Percentiles rank a stretch among this genome's conserved stretches.
These are phyloP conservation scores for Oryza meridionalis DNA, from an alignment of 176 grass and related monocot genomes.

Conservation along the genomic window DNA sequence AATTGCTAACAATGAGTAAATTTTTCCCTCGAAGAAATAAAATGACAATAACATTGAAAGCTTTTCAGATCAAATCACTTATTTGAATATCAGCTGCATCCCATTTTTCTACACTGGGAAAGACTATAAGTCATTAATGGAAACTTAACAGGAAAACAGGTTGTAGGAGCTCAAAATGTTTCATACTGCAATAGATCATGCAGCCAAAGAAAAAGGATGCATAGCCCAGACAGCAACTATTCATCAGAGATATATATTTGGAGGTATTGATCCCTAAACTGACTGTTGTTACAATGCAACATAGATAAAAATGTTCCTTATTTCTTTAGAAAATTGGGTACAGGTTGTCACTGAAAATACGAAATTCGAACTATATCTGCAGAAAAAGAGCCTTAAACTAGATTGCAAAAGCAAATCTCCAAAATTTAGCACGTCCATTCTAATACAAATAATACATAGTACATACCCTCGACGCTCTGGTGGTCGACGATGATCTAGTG, in stretches of 20 bases:
- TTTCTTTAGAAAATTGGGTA: background rate
- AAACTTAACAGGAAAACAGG: background rate
- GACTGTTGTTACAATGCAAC: constrained; percentile 1
- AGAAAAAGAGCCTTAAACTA: background rate
- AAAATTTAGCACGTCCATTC: constrained; percentile 3
- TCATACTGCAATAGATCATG: background rate
- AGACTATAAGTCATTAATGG: background rate
- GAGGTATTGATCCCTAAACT: background rate
- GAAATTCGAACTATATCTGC: background rate
- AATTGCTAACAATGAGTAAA: background rate
- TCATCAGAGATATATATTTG: background rate
- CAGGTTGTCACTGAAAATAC: background rate
- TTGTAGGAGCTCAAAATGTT: constrained; percentile 8
- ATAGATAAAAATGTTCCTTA: background rate
- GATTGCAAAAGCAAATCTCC: background rate
- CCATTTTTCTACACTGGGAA: background rate
- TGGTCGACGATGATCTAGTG: constrained; percentile 74
- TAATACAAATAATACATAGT: background rate
- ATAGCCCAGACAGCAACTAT: constrained; percentile 1
- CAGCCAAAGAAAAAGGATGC: background rate
- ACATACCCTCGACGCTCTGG: constrained; percentile 85
- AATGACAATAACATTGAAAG: background rate
- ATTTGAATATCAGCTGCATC: constrained; percentile 13
- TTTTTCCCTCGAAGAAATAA: constrained; percentile 3
- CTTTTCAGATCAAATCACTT: constrained; percentile 3